Evolutionary conservation across 768 basidiomycete species (phyloP).

Genomic region (Strobilomyces dryophilus): DNA sequence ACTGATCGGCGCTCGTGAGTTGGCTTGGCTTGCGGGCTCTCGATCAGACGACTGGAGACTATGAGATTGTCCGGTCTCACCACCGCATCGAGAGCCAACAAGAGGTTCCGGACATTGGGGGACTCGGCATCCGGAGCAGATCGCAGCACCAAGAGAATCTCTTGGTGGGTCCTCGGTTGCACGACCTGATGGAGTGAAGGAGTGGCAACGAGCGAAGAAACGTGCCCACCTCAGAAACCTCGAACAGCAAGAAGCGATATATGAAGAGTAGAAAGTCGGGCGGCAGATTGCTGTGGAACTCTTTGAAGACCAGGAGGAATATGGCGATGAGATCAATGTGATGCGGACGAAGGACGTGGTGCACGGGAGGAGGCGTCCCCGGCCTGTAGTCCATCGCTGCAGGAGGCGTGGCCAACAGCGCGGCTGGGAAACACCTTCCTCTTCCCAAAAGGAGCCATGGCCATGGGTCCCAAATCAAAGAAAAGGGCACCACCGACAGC

Average conservation of each 20-base stretch:
- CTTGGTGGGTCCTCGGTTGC: slow-evolving; percentile 51
- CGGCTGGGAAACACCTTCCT: slow-evolving; percentile 23
- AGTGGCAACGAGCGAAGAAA: neutral
- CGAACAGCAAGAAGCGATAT: slow-evolving; percentile 62
- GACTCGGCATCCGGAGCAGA: slow-evolving; percentile 43
- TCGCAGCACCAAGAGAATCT: slow-evolving; percentile 44
- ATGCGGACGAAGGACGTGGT: slow-evolving; percentile 71
- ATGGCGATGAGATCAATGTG: slow-evolving; percentile 68
- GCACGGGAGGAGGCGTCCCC: slow-evolving; percentile 55
- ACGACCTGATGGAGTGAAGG: slow-evolving; percentile 45
- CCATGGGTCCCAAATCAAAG: slow-evolving; percentile 28
- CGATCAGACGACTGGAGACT: slow-evolving; percentile 16
- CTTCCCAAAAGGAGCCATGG: neutral
- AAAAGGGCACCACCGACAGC: slow-evolving; percentile 34
- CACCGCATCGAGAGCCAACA: slow-evolving; percentile 42
- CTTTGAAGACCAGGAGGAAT: slow-evolving; percentile 59
- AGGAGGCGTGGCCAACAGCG: neutral
- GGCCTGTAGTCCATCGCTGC: slow-evolving; percentile 24
- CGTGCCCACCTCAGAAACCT: slow-evolving; percentile 59
- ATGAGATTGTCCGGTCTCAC: slow-evolving; percentile 24
- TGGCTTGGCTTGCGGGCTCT: slow-evolving; percentile 39
- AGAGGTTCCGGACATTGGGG: slow-evolving; percentile 40
- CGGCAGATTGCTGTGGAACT: slow-evolving; percentile 52
- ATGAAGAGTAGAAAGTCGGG: slow-evolving; percentile 56
- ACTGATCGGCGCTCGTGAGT: slow-evolving; percentile 51